These are phyloP conservation scores for Rossbeevera mucosa DNA, from an alignment of 768 basidiomycete species.

Conservation along the genomic window DNA sequence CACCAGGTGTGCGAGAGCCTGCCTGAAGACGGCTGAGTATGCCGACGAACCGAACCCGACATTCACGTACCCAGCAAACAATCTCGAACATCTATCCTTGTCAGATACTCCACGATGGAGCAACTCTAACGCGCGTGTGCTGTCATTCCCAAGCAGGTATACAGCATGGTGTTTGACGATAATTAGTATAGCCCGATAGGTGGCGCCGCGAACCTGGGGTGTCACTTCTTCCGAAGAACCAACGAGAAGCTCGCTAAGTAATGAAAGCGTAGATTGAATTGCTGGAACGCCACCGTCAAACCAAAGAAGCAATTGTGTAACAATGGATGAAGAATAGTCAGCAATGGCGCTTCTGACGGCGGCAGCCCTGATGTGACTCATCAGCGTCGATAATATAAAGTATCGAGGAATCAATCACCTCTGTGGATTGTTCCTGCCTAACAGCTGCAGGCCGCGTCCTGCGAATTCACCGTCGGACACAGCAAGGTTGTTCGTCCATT, in stretches of 20 bases:
- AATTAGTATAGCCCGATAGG: constrained; percentile 37
- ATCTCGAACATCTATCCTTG: constrained; percentile 52
- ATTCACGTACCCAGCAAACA: constrained; percentile 61
- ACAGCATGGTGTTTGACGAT: constrained; percentile 42
- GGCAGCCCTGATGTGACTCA: constrained; percentile 11
- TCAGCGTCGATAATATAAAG: constrained; percentile 9
- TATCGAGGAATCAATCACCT: constrained; percentile 27
- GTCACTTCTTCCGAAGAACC: constrained; percentile 47
- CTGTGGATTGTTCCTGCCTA: constrained; percentile 39
- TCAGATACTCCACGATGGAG: constrained; percentile 49
- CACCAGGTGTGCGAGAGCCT: constrained; percentile 46
- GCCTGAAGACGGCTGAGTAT: constrained; percentile 25
- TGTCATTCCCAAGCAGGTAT: constrained; percentile 24
- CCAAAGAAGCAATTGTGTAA: constrained; percentile 8
- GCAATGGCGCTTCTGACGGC: constrained; percentile 18
- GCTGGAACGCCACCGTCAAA: constrained; percentile 14
- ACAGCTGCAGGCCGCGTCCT: constrained; percentile 41
- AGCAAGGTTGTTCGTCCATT: constrained; percentile 53
- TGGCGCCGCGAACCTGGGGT: constrained; percentile 40
- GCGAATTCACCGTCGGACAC: constrained; percentile 40
- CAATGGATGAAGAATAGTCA: constrained; percentile 18
- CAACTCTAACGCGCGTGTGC: constrained; percentile 35
- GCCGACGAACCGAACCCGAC: background rate
- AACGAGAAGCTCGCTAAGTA: constrained; percentile 36
- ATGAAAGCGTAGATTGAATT: constrained; percentile 33